A percentile compares a stretch with the other conserved stretches of the same genome.
Conservation (phyloP, 2,329 filamentous ascomycete genomes). For the Stachybotrys echinatus region DNA sequence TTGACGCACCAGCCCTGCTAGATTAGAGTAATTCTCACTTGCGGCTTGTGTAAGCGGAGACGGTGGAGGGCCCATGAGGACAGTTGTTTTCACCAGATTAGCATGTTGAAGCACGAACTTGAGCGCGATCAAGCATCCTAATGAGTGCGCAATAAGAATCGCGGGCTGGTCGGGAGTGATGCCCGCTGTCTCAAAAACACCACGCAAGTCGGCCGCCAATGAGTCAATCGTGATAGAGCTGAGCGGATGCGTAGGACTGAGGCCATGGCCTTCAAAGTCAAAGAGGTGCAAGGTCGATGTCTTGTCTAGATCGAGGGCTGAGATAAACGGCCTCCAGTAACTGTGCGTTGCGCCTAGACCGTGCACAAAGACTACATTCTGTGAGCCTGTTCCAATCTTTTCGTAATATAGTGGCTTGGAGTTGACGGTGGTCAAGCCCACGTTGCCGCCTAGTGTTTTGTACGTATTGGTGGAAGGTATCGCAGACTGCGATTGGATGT, state of each 20-base stretch:
- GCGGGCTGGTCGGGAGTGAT: conserved; percentile 19
- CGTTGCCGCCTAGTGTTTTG: conserved; percentile 7
- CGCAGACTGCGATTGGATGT: conserved; percentile 3
- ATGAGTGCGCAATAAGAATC: conserved; percentile 44
- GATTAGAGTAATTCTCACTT: conserved; percentile 19
- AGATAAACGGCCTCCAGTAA: conserved; percentile 39
- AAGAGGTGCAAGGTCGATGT: conserved; percentile 31
- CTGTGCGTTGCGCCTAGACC: conserved; percentile 43
- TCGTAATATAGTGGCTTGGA: conserved; percentile 35
- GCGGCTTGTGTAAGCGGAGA: conserved; percentile 34
- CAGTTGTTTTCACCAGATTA: conserved; percentile 32
- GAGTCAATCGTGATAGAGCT: conserved; percentile 35
- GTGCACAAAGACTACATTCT: conserved; percentile 45
- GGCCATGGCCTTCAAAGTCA: conserved; percentile 52
- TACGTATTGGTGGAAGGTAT: conserved; percentile 10
- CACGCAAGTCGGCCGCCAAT: conserved; percentile 35
- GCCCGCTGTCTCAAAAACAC: conserved; percentile 27
- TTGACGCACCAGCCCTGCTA: conserved; percentile 33
- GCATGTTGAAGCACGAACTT: conserved; percentile 33
- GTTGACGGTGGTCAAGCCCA: conserved; percentile 29
- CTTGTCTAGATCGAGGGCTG: conserved; percentile 14
- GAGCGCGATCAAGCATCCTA: conserved; percentile 44
- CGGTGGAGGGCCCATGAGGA: conserved; percentile 42
- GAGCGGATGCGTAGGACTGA: conserved; percentile 43
- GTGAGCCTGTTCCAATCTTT: conserved; percentile 15